Base-by-base conservation (phyloP, 1,284 basidiomycete species). In the Hypsizygus ulmarius region DNA sequence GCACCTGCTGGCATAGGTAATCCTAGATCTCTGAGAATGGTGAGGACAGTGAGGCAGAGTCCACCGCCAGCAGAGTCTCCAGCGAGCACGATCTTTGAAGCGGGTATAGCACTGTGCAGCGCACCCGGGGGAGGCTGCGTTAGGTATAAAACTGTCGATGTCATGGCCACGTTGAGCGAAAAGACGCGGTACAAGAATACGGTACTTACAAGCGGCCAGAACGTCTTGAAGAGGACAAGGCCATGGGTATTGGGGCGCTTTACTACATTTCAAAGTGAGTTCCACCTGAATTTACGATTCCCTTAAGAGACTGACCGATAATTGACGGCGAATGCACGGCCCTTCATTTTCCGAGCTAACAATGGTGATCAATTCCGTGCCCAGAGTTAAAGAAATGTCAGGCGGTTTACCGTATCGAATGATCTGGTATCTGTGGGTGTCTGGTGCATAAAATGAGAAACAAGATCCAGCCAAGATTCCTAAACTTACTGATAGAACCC, bases 21-120 rank as follows among this genome's bases (percentile, higher is more conserved):
- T 0, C 80, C 83, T 45, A 87, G 69, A 61, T 96, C 93, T 7
- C 92, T 78, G 4, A 95, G 70, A 27, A 93, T 74, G 28, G 87
- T 84, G 2, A 94, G 67, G 1, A 83, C 68, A 0, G 84, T 77
- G 14, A 93, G 57, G 15, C 79, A 82, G 2, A 93, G 68, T 1
- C 84, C 87, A 1, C 83, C 92, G 8, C 92, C 92, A 0, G 92
- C 91, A 3, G 87, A 91, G 62, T 95, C 92, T 12, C 92, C 92
- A 0, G 87, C 90, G 44, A 91, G 67, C 11, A 94, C 82, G 39
- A 93, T 84, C 52, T 87, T 84, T 6, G 78, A 78, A 0, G 89
- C 82, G 41, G 81, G 69, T 30, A 95, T 74, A 0, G 90, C 69
- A 36, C 74, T 74, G 63, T 93, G 90, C 16, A 77, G 66, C 6